Conservation (phyloP, 192 early-diverging fungal species). For the Globomyces pollinis-pini region DNA sequence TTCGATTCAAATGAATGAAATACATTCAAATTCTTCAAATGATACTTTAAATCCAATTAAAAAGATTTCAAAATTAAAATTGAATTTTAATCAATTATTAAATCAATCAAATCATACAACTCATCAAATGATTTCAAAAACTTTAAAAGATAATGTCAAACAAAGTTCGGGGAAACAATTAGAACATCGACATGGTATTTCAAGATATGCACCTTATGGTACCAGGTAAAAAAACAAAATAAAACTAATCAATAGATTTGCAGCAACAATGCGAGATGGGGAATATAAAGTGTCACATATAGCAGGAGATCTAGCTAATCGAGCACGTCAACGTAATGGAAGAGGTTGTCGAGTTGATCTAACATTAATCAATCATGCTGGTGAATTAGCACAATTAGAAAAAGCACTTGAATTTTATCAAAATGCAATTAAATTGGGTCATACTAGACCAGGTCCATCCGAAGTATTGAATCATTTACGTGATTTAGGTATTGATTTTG, state of each 20-base stretch:
- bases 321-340: background rate
- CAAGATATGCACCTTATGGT: conserved; percentile 14
- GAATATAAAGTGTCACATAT: background rate
- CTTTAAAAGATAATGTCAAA: background rate
- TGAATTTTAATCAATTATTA: too few relatives aligned
- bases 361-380: background rate
- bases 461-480: conserved; percentile 7
- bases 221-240: too few relatives aligned
- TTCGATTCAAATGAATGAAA: too few relatives aligned
- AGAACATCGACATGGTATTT: conserved; percentile 9
- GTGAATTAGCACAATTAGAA: conserved; percentile 9
- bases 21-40: too few relatives aligned
- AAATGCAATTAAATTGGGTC: background rate
- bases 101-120: background rate
- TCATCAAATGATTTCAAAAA: background rate
- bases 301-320: conserved; percentile 11
- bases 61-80: too few relatives aligned
- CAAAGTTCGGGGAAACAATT: background rate
- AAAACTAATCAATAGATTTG: too few relatives aligned
- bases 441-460: conserved; percentile 4
- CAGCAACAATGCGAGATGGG: conserved; percentile 6
- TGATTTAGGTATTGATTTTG: background rate
- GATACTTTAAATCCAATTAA: too few relatives aligned
- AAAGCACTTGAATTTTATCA: background rate
- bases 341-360: background rate